Evolutionary conservation across 164 flowering plant genomes (phyloP).

Genomic region (Annona cherimola): DNA sequence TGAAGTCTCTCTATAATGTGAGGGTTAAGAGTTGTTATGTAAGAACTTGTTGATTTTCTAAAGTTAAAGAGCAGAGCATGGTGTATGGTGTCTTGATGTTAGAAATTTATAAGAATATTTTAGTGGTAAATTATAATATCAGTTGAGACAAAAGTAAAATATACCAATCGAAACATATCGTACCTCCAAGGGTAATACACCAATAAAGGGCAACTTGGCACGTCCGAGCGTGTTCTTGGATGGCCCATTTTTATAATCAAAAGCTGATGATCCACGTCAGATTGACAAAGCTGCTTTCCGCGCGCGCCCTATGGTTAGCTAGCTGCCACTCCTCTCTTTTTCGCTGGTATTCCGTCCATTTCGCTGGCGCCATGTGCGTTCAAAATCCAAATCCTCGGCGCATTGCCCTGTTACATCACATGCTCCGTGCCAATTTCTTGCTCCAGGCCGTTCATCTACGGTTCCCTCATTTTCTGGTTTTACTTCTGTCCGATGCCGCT

Average conservation of each 20-base stretch:
- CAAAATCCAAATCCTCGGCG: background rate
- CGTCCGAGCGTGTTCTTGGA: background rate
- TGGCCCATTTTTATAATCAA: background rate
- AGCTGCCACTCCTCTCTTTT: background rate
- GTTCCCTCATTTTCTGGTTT: background rate
- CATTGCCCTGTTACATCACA: background rate
- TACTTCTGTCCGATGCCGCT: too few species aligned
- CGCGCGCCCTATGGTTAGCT: background rate
- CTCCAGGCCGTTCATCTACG: background rate
- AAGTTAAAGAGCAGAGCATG: too few species aligned
- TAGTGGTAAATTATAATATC: too few species aligned
- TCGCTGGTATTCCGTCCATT: background rate
- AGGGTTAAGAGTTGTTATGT: too few species aligned
- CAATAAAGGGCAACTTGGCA: background rate
- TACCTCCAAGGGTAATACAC: too few species aligned
- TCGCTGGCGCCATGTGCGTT: conserved; percentile 4
- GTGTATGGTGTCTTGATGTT: too few species aligned
- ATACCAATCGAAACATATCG: too few species aligned
- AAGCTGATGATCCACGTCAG: background rate
- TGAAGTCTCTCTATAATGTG: too few species aligned
- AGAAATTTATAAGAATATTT: too few species aligned
- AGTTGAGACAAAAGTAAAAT: too few species aligned
- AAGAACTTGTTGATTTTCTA: too few species aligned
- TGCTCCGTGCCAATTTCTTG: background rate
- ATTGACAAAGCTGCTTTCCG: conserved; percentile 1